Conservation (phyloP, 2,329 filamentous ascomycete species). For the Beauveria sp. region DNA sequence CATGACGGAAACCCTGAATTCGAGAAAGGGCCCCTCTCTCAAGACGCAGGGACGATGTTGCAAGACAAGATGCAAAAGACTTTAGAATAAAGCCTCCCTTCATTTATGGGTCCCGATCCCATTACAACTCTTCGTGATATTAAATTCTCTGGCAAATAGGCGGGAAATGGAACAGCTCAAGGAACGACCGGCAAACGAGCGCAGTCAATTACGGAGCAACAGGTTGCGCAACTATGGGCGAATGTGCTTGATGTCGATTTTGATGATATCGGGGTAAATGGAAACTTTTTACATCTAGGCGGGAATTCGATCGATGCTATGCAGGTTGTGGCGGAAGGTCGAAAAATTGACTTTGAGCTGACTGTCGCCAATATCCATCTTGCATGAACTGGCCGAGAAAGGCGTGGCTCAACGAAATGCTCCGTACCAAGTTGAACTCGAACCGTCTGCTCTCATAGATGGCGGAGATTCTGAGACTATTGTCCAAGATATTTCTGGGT, state of each 20-base stretch:
- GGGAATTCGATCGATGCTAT: neutral
- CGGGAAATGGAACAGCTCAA: neutral
- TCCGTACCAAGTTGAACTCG: neutral
- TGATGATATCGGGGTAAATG: neutral
- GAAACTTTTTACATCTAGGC: neutral
- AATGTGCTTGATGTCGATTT: no score
- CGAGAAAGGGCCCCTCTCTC: neutral
- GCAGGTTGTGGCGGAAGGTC: neutral
- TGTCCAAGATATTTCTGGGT: no score
- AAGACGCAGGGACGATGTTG: neutral
- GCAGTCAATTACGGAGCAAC: neutral
- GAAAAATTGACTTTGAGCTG: neutral
- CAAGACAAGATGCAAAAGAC: neutral
- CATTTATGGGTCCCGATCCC: neutral
- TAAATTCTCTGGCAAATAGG: neutral
- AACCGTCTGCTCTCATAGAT: neutral
- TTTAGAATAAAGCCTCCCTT: neutral
- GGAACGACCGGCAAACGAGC: neutral
- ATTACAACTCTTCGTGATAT: neutral
- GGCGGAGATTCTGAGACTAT: neutral
- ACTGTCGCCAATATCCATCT: neutral
- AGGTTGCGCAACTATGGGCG: neutral
- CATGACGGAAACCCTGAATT: neutral
- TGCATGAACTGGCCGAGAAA: neutral
- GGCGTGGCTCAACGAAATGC: no score